These are phyloP conservation scores for Petunia secreta DNA, from an alignment of 257 asterid species.

Conservation along the genomic window DNA sequence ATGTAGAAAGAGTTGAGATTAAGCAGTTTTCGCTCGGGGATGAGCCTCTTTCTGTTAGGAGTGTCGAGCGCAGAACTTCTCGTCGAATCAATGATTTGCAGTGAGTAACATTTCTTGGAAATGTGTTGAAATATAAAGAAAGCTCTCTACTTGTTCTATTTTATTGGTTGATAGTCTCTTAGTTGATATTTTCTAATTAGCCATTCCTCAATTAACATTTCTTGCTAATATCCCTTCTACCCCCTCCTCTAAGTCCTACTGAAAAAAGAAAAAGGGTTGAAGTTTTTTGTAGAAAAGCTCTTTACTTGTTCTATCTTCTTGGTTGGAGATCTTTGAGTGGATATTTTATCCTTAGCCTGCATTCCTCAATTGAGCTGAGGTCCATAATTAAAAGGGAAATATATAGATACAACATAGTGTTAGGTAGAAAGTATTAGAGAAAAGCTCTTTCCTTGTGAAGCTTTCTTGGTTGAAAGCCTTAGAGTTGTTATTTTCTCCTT, in stretches of 20 bases:
- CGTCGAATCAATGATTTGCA: constrained; percentile 84
- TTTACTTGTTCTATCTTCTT: neutral
- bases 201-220: too few relatives aligned
- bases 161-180: too few relatives aligned
- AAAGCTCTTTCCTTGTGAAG: constrained; percentile 4
- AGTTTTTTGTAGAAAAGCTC: neutral
- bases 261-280: neutral
- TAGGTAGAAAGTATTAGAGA: neutral
- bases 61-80: constrained; percentile 81
- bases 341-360: neutral
- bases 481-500: constrained; percentile 5
- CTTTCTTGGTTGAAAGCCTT: constrained; percentile 1
- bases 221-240: too few relatives aligned
- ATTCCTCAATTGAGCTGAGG: neutral
- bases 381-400: neutral
- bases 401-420: neutral
- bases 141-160: too few relatives aligned
- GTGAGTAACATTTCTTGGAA: constrained; percentile 50
- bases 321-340: neutral
- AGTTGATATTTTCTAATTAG: too few relatives aligned
- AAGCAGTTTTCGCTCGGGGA: constrained; percentile 85
- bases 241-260: neutral
- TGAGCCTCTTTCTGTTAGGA: constrained; percentile 85
- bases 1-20: constrained; percentile 80
- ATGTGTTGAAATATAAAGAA: neutral